Evolutionary conservation across 257 asterid genomes (phyloP), one percentile per base, ranked within the genome.

Genomic region (Lavandula angustifolia): DNA sequence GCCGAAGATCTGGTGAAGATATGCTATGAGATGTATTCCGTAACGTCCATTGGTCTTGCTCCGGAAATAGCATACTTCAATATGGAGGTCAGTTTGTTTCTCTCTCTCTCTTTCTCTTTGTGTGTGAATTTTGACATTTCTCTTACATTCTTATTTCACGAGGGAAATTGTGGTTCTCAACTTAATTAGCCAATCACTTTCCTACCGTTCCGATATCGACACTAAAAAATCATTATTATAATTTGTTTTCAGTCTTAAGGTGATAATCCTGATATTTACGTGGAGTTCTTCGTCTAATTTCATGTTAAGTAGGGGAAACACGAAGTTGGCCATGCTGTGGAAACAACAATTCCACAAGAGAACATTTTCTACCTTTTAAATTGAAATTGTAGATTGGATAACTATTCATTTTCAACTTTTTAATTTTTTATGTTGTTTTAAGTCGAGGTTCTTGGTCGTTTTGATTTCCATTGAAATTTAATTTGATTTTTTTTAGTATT

Each of bases 1-100:
- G 97, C 96, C 34, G 99, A 90, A 84, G 99, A 86, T 82, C 84
- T 94, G 75, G 83, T 81, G 29, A 85, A 84, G 85, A 94, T 96
- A 5, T 94, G 97, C 58, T 79, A 75, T 35, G 87, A 90, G 80
- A 90, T 86, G 82, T 94, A 87, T 82, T 81, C 84, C 50, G 95
- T 86, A 56, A 94, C 99, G 42, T 76, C 95, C 42, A 82, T 91
- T 46, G 99, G 99, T 53, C 96, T 94, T 80, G 88, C 97, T 76
- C 95, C 97, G 27, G 97, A 94, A 85, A 90, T 94, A 59, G 96
- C 80, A 44, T 87, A 90, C 76, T 90, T 94, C 78, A 87, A 85
- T 57, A 32, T 75, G 43, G 84, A 87, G 97, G 99, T 89, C 60
- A n/a, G n/a, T n/a, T n/a, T n/a, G n/a, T n/a, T n/a, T n/a, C n/a